Percentiles rank a stretch among this genome's conserved stretches.
Evolutionary conservation across 2,329 filamentous ascomycete species (phyloP).

Genomic region (Pseudogymnoascus sp.): DNA sequence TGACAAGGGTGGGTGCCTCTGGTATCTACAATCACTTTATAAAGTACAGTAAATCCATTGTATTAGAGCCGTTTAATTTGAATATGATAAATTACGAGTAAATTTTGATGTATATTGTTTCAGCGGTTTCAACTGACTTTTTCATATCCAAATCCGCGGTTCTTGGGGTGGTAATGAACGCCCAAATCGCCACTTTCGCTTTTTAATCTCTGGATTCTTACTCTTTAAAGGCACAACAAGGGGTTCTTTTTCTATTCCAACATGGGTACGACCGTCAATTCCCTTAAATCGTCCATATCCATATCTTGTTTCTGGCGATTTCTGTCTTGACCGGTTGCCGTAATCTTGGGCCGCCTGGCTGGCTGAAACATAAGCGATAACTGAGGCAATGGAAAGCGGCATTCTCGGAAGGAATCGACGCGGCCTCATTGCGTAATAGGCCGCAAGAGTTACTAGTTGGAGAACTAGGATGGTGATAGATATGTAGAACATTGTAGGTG

Average conservation of each 20-base stretch:
- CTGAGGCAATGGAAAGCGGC: conserved; percentile 44
- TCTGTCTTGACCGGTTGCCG: not conserved
- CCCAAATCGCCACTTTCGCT: conserved; percentile 7
- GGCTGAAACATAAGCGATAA: conserved; percentile 42
- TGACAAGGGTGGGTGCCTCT: not conserved
- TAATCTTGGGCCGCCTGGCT: conserved; percentile 37
- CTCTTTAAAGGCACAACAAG: conserved; percentile 32
- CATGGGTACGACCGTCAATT: conserved; percentile 38
- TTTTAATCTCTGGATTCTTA: conserved; percentile 18
- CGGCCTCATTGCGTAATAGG: conserved; percentile 38
- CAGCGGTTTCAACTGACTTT: not conserved
- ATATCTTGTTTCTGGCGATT: conserved; percentile 26
- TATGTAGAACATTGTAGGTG: conserved; percentile 39
- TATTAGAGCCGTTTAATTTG: not conserved
- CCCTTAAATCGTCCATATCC: conserved; percentile 47
- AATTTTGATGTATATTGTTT: not conserved
- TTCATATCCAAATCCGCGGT: conserved; percentile 17
- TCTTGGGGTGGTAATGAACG: conserved; percentile 12
- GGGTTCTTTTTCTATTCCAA: conserved; percentile 46
- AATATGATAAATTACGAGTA: not conserved
- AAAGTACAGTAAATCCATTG: not conserved
- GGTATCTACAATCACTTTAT: not conserved
- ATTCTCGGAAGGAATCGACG: conserved; percentile 42
- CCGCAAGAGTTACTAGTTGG: conserved; percentile 37
- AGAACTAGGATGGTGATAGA: conserved; percentile 37